Evolutionary conservation across 2,329 filamentous ascomycete species (phyloP).

Genomic region (Fusarium buxicola): DNA sequence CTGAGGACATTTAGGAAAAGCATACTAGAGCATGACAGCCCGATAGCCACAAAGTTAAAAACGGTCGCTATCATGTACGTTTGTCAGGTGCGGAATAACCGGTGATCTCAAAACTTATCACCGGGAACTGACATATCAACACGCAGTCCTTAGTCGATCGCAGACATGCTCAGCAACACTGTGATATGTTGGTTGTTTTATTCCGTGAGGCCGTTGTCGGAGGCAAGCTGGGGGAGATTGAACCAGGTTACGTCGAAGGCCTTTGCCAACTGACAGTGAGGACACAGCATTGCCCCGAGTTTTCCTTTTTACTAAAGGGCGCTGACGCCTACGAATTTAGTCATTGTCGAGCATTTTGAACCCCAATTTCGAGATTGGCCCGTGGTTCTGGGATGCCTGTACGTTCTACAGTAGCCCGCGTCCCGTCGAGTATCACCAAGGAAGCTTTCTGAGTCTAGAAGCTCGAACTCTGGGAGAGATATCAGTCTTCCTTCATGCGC

Average conservation of each 20-base stretch:
- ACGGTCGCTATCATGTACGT: constrained; percentile 29
- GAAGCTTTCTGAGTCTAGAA: constrained; percentile 34
- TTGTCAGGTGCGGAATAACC: constrained; percentile 29
- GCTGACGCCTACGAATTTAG: not conserved
- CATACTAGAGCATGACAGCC: constrained; percentile 11
- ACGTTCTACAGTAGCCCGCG: constrained; percentile 12
- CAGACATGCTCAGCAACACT: constrained; percentile 19
- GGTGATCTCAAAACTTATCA: rapidly evolving
- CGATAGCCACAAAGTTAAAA: constrained; percentile 30
- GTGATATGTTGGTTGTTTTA: constrained; percentile 27
- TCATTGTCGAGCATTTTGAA: constrained; percentile 35
- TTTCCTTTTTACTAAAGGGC: rapidly evolving
- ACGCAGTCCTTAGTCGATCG: constrained; percentile 34
- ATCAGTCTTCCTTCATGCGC: constrained; percentile 23
- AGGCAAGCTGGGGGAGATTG: constrained; percentile 17
- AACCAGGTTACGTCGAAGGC: constrained; percentile 28
- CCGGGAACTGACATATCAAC: not conserved
- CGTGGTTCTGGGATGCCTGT: constrained; percentile 42
- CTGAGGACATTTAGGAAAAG: constrained; percentile 14
- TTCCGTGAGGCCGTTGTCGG: constrained; percentile 30
- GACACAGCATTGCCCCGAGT: too few relatives aligned
- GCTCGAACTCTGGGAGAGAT: constrained; percentile 23
- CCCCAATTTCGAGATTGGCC: constrained; percentile 25
- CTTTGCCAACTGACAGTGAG: constrained; percentile 38
- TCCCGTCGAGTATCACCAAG: constrained; percentile 26